These are phyloP conservation scores for Mycena citricolor DNA, from an alignment of 1,284 basidiomycete genomes.

Conservation along the genomic window DNA sequence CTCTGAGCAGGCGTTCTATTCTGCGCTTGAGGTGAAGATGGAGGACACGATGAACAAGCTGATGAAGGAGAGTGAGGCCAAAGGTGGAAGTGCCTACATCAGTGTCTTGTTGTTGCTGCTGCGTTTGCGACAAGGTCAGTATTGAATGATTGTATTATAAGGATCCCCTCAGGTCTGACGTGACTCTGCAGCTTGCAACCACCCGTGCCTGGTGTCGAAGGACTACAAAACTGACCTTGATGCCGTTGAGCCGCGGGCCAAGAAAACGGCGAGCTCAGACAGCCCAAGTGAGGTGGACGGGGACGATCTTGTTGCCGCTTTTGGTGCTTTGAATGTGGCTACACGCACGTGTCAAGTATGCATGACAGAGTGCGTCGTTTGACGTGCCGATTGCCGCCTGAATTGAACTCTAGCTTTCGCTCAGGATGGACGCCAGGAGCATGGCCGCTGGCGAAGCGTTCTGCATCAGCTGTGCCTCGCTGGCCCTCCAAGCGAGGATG, in stretches of 20 bases:
- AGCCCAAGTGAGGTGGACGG: slow-evolving; percentile 57
- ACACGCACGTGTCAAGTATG: slow-evolving; percentile 76
- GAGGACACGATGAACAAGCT: slow-evolving; percentile 71
- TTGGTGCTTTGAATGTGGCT: slow-evolving; percentile 67
- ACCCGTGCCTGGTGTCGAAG: slow-evolving; percentile 78
- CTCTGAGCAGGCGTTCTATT: slow-evolving; percentile 84
- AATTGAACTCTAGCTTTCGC: slow-evolving; percentile 1
- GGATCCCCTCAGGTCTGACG: neutral
- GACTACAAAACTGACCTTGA: slow-evolving; percentile 73
- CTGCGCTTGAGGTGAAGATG: slow-evolving; percentile 75
- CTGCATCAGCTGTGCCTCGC: slow-evolving; percentile 59
- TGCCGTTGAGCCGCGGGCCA: slow-evolving; percentile 62
- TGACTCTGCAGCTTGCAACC: slow-evolving; percentile 72
- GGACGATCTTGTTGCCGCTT: slow-evolving; percentile 76
- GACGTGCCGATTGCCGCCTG: slow-evolving; percentile 5
- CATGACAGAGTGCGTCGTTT: slow-evolving; percentile 57
- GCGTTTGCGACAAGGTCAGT: slow-evolving; percentile 81
- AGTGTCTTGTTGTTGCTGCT: slow-evolving; percentile 84
- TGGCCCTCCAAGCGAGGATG: slow-evolving; percentile 41
- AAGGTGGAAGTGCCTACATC: slow-evolving; percentile 72
- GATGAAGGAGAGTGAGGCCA: slow-evolving; percentile 45
- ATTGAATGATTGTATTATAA: neutral
- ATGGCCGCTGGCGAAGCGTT: slow-evolving; percentile 38
- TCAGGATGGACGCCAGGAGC: slow-evolving; percentile 41
- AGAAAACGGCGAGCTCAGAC: slow-evolving; percentile 3